Evolutionary conservation across 352 stramenopile species (phyloP).

Genomic region (Phytophthora capsici): DNA sequence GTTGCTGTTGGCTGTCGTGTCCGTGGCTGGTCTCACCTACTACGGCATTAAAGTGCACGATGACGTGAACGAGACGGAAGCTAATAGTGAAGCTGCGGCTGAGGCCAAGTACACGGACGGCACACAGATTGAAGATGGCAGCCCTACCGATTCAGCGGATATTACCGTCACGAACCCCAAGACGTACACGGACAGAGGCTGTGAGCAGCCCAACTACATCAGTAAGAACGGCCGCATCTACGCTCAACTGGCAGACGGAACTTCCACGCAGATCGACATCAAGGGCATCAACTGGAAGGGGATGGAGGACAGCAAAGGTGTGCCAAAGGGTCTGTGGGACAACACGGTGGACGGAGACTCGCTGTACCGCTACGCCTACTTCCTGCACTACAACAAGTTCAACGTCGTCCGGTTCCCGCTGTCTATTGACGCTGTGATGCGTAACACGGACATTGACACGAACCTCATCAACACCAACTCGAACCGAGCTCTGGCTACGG

Average conservation of each 20-base stretch:
- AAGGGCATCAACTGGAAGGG: constrained; percentile 90
- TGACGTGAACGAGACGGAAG: constrained; percentile 55
- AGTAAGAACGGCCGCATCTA: constrained; percentile 82
- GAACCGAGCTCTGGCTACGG: constrained; percentile 67
- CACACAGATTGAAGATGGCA: constrained; percentile 72
- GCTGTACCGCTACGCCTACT: constrained; percentile 79
- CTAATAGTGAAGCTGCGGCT: constrained; percentile 56
- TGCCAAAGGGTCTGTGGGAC: constrained; percentile 84
- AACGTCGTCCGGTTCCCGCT: constrained; percentile 82
- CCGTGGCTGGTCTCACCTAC: constrained; percentile 73
- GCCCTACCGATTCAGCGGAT: constrained; percentile 50
- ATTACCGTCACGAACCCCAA: constrained; percentile 74
- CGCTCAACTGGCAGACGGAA: constrained; percentile 56
- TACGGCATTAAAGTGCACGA: constrained; percentile 75
- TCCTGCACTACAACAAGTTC: constrained; percentile 80
- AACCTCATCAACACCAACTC: constrained; percentile 88
- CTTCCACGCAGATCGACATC: constrained; percentile 74
- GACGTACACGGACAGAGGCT: constrained; percentile 72
- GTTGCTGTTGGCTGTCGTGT: constrained; percentile 60
- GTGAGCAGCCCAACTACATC: constrained; percentile 83
- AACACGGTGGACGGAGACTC: constrained; percentile 80
- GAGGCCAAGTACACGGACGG: constrained; percentile 61
- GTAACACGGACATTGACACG: constrained; percentile 64
- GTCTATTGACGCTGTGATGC: constrained; percentile 72
- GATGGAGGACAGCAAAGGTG: constrained; percentile 75